phyloP scores from a whole-genome alignment of 2,329 filamentous ascomycete species.

The Sphaerostilbella broomeana region DNA sequence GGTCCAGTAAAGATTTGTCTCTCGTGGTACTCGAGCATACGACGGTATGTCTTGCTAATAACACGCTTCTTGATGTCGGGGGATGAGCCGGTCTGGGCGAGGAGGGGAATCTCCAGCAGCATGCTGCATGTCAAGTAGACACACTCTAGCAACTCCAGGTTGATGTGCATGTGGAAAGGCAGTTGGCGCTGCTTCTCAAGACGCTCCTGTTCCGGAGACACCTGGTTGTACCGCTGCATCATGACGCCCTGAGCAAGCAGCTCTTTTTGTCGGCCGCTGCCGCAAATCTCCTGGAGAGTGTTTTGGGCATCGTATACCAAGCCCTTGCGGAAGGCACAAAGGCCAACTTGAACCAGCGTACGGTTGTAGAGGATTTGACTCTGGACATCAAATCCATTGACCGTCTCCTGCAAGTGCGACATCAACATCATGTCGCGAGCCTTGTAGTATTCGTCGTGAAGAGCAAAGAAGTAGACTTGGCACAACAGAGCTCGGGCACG shows the following conservation, averaged over 20 bases:
- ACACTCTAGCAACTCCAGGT: slow-evolving; percentile 94
- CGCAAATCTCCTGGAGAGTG: slow-evolving; percentile 95
- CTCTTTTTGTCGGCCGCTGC: slow-evolving; percentile 96
- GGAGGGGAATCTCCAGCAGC: slow-evolving; percentile 94
- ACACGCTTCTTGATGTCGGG: slow-evolving; percentile 96
- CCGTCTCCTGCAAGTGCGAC: slow-evolving; percentile 97
- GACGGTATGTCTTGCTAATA: slow-evolving; percentile 98
- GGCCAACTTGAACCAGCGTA: slow-evolving; percentile 92
- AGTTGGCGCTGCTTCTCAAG: slow-evolving; percentile 95
- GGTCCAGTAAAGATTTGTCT: slow-evolving; percentile 98
- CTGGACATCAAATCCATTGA: slow-evolving; percentile 91
- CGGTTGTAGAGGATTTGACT: slow-evolving; percentile 99
- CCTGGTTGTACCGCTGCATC: slow-evolving; percentile 93
- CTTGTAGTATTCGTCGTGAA: slow-evolving; percentile 97
- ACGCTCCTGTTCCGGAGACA: slow-evolving; percentile 95
- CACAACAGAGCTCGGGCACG: slow-evolving; percentile 94
- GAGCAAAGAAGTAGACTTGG: slow-evolving; percentile 96
- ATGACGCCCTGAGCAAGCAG: slow-evolving; percentile 95
- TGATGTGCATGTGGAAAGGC: slow-evolving; percentile 99
- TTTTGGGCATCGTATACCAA: slow-evolving; percentile 97
- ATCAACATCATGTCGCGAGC: slow-evolving; percentile 99
- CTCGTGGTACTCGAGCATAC: slow-evolving; percentile 99
- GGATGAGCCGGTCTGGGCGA: slow-evolving; percentile 93
- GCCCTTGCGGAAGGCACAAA: slow-evolving; percentile 95
- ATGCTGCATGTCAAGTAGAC: slow-evolving; percentile 99